Conservation (phyloP, 192 early-diverging fungal genomes). For the Thamnidium elegans region DNA sequence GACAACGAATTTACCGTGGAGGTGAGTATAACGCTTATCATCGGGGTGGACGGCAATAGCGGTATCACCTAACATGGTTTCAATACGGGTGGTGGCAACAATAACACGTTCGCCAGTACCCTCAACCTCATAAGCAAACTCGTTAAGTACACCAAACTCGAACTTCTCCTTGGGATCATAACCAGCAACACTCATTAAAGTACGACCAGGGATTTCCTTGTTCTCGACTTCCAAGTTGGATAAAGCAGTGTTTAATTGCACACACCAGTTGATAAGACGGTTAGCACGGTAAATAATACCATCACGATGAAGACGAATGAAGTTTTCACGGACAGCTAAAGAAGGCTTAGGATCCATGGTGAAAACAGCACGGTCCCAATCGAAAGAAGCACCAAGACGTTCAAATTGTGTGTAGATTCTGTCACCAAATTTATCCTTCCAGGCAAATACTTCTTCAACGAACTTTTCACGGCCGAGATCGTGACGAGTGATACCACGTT, state of each 20-base stretch:
- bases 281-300: conserved; percentile 96
- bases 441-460: conserved; percentile 87
- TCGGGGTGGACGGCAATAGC: conserved; percentile 93
- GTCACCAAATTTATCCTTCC: conserved; percentile 86
- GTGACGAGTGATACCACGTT: conserved; percentile 81
- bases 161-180: conserved; percentile 92
- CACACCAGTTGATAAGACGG: conserved; percentile 98
- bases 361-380: conserved; percentile 91
- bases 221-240: conserved; percentile 98
- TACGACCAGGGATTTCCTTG: conserved; percentile 82
- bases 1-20: conserved; percentile 88
- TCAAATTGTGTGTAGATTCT: conserved; percentile 87
- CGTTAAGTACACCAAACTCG: conserved; percentile 97
- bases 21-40: conserved; percentile 90
- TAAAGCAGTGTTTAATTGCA: conserved; percentile 89
- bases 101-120: conserved; percentile 81
- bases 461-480: conserved; percentile 91
- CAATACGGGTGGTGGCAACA: conserved; percentile 98
- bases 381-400: conserved; percentile 87
- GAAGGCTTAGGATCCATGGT: conserved; percentile 82
- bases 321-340: conserved; percentile 89
- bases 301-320: conserved; percentile 91
- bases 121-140: conserved; percentile 93
- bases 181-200: conserved; percentile 84
- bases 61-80: conserved; percentile 99